Percentiles rank a stretch among this genome's conserved stretches.
These are phyloP conservation scores for Uronychia setigera DNA, from an alignment of 73 alveolate genomes.

Conservation along the genomic window DNA sequence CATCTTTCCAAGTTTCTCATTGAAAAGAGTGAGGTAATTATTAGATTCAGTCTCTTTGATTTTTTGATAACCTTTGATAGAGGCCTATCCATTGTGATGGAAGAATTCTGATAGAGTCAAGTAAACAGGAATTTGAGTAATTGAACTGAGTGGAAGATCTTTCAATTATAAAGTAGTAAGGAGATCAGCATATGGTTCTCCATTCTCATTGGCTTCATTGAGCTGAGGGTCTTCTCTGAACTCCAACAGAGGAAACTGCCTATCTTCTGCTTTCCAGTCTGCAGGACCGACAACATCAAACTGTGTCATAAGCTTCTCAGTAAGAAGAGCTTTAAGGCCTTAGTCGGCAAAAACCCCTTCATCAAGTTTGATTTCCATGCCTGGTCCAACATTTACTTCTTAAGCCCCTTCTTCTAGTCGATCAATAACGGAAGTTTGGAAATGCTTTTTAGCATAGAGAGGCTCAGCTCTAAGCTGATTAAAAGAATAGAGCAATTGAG, in stretches of 20 bases:
- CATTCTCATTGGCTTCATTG: not conserved
- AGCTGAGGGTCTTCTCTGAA: not conserved
- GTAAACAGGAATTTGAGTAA: not conserved
- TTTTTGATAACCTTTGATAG: not conserved
- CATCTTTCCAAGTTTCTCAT: not conserved
- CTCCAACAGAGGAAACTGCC: not conserved
- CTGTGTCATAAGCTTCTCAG: not conserved
- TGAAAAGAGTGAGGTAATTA: not conserved
- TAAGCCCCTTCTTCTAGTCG: too few relatives aligned
- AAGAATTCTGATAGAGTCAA: not conserved
- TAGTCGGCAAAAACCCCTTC: not conserved
- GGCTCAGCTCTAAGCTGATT: too few relatives aligned
- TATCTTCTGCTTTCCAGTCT: not conserved
- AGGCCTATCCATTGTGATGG: not conserved
- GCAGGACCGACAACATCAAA: not conserved
- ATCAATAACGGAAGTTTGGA: too few relatives aligned
- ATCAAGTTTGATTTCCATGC: not conserved
- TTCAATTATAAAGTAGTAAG: too few relatives aligned
- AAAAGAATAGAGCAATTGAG: too few relatives aligned
- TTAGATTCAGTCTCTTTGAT: not conserved
- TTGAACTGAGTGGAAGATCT: not conserved
- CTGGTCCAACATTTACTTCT: too few relatives aligned
- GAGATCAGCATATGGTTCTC: not conserved
- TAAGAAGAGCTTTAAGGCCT: not conserved
- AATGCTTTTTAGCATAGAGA: too few relatives aligned